Conservation (phyloP, 306 rosid genomes). For the Pyrus pyrifolia region DNA sequence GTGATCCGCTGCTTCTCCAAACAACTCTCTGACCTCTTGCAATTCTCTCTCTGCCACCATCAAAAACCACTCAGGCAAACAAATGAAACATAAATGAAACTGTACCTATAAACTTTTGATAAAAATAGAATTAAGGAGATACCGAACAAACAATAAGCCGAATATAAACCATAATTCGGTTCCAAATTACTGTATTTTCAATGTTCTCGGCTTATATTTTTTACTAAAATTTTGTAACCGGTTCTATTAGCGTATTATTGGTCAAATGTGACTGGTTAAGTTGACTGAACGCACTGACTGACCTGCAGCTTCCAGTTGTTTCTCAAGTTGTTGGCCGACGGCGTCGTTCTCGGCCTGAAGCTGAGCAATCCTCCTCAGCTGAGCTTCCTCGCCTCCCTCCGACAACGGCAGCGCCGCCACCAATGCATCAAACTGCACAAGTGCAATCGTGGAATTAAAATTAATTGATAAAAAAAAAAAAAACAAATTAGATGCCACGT, state of each 20-base stretch:
- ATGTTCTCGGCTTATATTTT: too few species aligned
- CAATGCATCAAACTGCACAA: constrained; percentile 9
- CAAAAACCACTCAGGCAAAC: background rate
- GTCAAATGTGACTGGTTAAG: background rate
- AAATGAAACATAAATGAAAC: background rate
- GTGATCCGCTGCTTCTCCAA: constrained; percentile 12
- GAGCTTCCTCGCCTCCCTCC: constrained; percentile 13
- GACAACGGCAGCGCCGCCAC: constrained; percentile 13
- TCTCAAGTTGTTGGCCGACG: background rate
- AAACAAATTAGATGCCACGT: background rate
- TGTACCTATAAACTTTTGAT: too few species aligned
- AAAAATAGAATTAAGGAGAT: too few species aligned
- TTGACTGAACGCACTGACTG: background rate
- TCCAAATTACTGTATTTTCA: too few species aligned
- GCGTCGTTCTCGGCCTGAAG: constrained; percentile 6
- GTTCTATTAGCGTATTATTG: too few species aligned
- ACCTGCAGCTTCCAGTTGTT: constrained; percentile 17
- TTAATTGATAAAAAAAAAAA: too few species aligned
- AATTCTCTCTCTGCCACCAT: constrained; percentile 12
- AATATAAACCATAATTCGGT: too few species aligned
- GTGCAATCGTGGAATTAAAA: background rate
- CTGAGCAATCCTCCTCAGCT: constrained; percentile 5
- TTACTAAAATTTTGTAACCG: too few species aligned
- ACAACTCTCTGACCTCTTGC: constrained; percentile 11
- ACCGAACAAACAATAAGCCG: background rate